phyloP scores from a whole-genome alignment of 768 basidiomycete species.

The Naganishia vishniacii region DNA sequence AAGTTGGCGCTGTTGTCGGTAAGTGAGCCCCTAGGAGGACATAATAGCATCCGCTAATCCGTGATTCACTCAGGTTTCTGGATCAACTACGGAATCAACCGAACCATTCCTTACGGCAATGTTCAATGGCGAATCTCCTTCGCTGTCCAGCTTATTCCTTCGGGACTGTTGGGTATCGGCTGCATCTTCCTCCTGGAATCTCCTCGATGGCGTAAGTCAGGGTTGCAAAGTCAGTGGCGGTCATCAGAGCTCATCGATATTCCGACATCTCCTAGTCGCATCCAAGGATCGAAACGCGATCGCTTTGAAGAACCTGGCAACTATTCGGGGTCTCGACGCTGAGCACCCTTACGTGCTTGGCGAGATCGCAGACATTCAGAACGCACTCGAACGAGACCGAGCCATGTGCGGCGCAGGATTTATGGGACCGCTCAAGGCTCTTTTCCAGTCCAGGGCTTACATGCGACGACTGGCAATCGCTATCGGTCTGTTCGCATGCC shows the following conservation, averaged over 20 bases:
- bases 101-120: conserved; percentile 28
- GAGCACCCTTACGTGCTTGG: conserved; percentile 43
- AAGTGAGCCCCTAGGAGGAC: not conserved
- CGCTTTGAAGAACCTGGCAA: conserved; percentile 43
- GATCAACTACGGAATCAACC: conserved; percentile 34
- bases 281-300: conserved; percentile 35
- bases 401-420: conserved; percentile 23
- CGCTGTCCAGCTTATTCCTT: conserved; percentile 57
- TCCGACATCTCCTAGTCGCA: conserved; percentile 22
- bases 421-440: conserved; percentile 23
- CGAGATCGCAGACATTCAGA: conserved; percentile 31
- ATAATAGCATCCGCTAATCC: not conserved
- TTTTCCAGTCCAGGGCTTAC: conserved; percentile 18
- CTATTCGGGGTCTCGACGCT: conserved; percentile 41
- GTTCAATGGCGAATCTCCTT: conserved; percentile 45
- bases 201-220: conserved; percentile 39
- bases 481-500: conserved; percentile 52
- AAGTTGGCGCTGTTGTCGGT: conserved; percentile 54
- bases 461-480: conserved; percentile 49
- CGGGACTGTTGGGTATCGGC: conserved; percentile 54
- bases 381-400: conserved; percentile 32
- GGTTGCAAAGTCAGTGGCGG: not conserved
- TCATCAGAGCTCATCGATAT: not conserved
- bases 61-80: conserved; percentile 4
- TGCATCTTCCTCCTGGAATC: conserved; percentile 48